A percentile compares a stretch with the other conserved stretches of the same genome.
Evolutionary conservation across 2,329 filamentous ascomycete genomes (phyloP).

Genomic region (Diaporthe ilicicola): DNA sequence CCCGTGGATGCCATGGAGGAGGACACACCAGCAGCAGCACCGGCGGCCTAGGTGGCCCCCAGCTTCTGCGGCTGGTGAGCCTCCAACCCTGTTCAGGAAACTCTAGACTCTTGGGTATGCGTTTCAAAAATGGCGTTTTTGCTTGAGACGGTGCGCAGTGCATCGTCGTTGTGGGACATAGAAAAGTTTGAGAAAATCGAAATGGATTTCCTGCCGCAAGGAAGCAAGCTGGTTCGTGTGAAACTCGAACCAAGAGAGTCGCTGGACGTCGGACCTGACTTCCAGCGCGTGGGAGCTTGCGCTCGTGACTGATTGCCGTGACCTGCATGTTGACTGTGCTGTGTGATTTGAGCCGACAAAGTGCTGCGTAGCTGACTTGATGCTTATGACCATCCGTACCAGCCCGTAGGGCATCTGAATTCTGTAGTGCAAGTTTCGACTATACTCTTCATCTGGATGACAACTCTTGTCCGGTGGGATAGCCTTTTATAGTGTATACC

Average conservation of each 20-base stretch:
- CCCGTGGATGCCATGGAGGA: constrained; percentile 16
- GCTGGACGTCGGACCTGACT: neutral
- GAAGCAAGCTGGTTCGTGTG: constrained; percentile 25
- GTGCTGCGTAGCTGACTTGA: neutral
- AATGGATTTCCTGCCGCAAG: neutral
- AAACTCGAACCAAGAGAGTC: constrained; percentile 21
- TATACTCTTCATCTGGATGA: too few relatives aligned
- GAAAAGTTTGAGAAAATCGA: constrained; percentile 11
- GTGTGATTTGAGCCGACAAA: neutral
- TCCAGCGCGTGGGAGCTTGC: constrained; percentile 21
- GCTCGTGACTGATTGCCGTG: neutral
- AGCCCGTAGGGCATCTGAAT: too few relatives aligned
- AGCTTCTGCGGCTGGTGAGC: neutral
- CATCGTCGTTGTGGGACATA: neutral
- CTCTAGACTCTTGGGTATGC: neutral
- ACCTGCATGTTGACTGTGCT: neutral
- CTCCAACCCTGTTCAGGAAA: neutral
- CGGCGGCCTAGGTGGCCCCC: constrained; percentile 4
- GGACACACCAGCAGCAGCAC: constrained; percentile 5
- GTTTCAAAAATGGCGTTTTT: neutral
- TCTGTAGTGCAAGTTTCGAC: too few relatives aligned
- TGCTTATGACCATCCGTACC: too few relatives aligned
- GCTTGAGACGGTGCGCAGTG: too few relatives aligned
- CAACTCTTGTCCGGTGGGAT: too few relatives aligned
- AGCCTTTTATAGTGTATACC: too few relatives aligned